Evolutionary conservation across 495 filamentous ascomycete species (phyloP), one percentile per base, ranked within the genome.

Genomic region (Talaromyces trachyspermus): DNA sequence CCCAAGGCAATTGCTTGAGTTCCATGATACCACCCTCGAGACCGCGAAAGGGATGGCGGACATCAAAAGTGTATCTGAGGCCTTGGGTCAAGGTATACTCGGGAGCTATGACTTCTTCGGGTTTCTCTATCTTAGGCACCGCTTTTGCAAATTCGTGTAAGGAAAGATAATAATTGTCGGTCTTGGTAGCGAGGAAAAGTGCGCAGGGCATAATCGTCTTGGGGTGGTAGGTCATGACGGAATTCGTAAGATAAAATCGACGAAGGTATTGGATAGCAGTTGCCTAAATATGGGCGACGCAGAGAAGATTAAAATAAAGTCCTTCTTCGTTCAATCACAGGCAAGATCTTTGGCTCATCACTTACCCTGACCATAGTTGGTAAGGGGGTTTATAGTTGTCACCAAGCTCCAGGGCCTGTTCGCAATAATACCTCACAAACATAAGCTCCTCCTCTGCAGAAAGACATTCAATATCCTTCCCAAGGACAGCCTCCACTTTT

Each of bases 191-290:
- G 49, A 98, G 81, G 74, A 91, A 96, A 49, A 98, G 76, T 30
- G 88, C 84, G 27, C 88, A 85, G 22, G 84, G 79, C 55, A 94
- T 79, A 60, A 98, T 89, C 46, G 81, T 78, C 52, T 85, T 84
- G 0, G 89, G 90, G 51, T 89, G 86, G 61, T 96, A 95, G 29
- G 90, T 95, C 84, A 97, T 91, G 47, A 87, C 79, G 27, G 86
- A 92, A 65, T 95, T 95, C 50, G 84, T 87, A 19, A 95, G 76
- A 66, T 96, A 98, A 74, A 98, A 96, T 46, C 92, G 85, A 44
- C 85, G 83, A 36, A 97, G 79, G 64, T 89, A 96, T 64, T 91
- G 86, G 35, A 92, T 83, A 24, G 89, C 89, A 23, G 94, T 98
- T 6, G 89, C 87, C 78, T 86, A 59, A 29, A 8, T 25, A 15